Percentiles rank a stretch among this genome's conserved stretches.
Evolutionary conservation across 2,329 filamentous ascomycete genomes (phyloP).

Genomic region (Thielaviopsis ethacetica): DNA sequence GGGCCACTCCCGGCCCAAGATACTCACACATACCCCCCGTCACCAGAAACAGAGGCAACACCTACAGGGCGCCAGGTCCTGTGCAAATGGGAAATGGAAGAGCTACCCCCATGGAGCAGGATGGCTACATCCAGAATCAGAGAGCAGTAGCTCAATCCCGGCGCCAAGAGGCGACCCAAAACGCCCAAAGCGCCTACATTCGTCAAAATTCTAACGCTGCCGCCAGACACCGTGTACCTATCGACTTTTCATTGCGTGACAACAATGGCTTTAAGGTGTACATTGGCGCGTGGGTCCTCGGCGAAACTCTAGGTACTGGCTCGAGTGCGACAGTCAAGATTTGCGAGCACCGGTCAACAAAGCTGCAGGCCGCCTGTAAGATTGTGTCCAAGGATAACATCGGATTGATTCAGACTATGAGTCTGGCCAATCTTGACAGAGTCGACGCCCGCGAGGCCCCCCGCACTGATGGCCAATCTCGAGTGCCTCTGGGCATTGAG

Average conservation of each 20-base stretch:
- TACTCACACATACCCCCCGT: conserved; percentile 7
- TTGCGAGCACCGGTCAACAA: conserved; percentile 63
- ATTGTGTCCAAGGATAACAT: conserved; percentile 78
- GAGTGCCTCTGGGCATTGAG: conserved; percentile 78
- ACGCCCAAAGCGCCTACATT: background rate
- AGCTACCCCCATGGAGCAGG: conserved; percentile 1
- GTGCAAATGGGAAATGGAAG: conserved; percentile 8
- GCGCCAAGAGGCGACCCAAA: conserved; percentile 6
- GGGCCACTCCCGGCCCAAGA: background rate
- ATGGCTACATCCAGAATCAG: conserved; percentile 5
- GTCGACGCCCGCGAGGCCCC: conserved; percentile 44
- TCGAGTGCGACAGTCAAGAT: conserved; percentile 77
- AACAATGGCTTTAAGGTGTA: conserved; percentile 45
- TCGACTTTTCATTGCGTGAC: conserved; percentile 16
- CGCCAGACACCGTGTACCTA: background rate
- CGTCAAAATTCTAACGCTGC: background rate
- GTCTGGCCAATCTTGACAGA: conserved; percentile 66
- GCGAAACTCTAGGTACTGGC: conserved; percentile 75
- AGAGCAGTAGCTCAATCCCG: conserved; percentile 1
- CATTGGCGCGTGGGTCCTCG: conserved; percentile 87
- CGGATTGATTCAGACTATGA: conserved; percentile 68
- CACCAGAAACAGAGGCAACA: conserved; percentile 1
- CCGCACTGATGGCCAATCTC: conserved; percentile 42
- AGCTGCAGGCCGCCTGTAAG: conserved; percentile 80
- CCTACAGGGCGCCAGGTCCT: conserved; percentile 10